Evolutionary conservation across 495 filamentous ascomycete species (phyloP), one percentile per base, ranked within the genome.

Genomic region (Ramalina intermedia): DNA sequence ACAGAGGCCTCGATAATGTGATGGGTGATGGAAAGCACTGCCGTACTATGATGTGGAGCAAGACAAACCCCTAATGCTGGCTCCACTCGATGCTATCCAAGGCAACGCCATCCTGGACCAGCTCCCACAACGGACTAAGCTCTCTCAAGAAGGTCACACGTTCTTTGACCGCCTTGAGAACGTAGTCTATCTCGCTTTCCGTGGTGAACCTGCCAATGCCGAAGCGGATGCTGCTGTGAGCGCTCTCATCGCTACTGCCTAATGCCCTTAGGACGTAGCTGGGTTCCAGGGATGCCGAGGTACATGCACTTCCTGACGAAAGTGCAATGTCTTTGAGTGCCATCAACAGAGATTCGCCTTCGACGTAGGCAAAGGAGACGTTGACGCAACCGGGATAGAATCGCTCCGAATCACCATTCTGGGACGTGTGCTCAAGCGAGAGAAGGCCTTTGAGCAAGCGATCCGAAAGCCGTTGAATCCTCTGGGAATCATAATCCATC

Each of bases 361-460:
- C 91, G 16, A 98, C 84, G 61, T 96, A 98, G 38, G 91, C 91
- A 58, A 98, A 98, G 5, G 91, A 98, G 38, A 98, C 80, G 62
- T 98, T 98, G 49, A 98, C 90, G 62, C 93, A 98, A 55, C 91
- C 91, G 12, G 93, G 87, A 65, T 96, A 98, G 67, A 87, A 88
- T 50, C 74, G 73, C 5, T 81, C 63, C 0, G 81, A 75, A 63
- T 90, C 86, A 44, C 91, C 91, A 61, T 98, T 98, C 58, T 90
- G 84, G 18, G 70, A 72, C 4, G 91, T 94, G 67, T 96, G 91
- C 62, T 96, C 91, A 65, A 98, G 75, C 6, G 84, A 65, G 20
- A 96, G 70, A 17, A 98, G 79, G 6, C 84, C 87, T 18, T 82
- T 79, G 12, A 84, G 67, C 38, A 98, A 69, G 24, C 86, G 82